Percentiles rank a stretch among this genome's conserved stretches.
Evolutionary conservation across 495 filamentous ascomycete genomes (phyloP).

Genomic region (Trichocladium antarcticum): DNA sequence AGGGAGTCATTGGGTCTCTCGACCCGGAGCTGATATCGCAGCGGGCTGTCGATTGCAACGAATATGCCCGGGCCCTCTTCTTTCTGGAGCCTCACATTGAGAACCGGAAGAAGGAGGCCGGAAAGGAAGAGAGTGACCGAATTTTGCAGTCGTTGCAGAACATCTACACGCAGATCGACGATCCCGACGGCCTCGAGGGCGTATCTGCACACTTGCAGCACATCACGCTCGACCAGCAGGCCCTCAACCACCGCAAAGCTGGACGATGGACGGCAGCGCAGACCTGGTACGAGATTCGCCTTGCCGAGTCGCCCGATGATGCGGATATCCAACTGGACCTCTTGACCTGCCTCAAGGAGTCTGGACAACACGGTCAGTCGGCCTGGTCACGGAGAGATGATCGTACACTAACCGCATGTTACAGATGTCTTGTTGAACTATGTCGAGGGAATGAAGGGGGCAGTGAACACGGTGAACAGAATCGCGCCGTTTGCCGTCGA

Average conservation of each 20-base stretch:
- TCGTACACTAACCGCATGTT: slow-evolving; percentile 14
- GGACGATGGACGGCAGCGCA: slow-evolving; percentile 97
- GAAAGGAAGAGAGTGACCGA: slow-evolving; percentile 35
- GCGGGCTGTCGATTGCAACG: slow-evolving; percentile 81
- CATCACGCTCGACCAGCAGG: slow-evolving; percentile 80
- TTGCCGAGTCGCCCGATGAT: slow-evolving; percentile 68
- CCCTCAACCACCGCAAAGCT: slow-evolving; percentile 80
- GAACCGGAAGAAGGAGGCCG: slow-evolving; percentile 39
- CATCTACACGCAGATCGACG: slow-evolving; percentile 94
- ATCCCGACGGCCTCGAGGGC: slow-evolving; percentile 92
- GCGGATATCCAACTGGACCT: slow-evolving; percentile 69
- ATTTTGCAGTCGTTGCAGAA: slow-evolving; percentile 71
- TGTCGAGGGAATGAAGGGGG: slow-evolving; percentile 61
- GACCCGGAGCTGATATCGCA: slow-evolving; percentile 76
- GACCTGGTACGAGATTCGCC: slow-evolving; percentile 88
- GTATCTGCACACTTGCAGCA: slow-evolving; percentile 75
- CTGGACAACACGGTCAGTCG: slow-evolving; percentile 69
- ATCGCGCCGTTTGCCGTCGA: slow-evolving; percentile 75
- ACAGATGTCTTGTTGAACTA: slow-evolving; percentile 74
- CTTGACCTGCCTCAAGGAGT: slow-evolving; percentile 80
- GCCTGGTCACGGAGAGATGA: background rate
- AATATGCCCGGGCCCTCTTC: slow-evolving; percentile 82
- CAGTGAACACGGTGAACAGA: slow-evolving; percentile 39
- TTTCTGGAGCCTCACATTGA: slow-evolving; percentile 86
- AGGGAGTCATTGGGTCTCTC: slow-evolving; percentile 47